Evolutionary conservation across 371 early-diverging fungal genomes (phyloP), one percentile per base, ranked within the genome.

Genomic region (Mortierella sp.): DNA sequence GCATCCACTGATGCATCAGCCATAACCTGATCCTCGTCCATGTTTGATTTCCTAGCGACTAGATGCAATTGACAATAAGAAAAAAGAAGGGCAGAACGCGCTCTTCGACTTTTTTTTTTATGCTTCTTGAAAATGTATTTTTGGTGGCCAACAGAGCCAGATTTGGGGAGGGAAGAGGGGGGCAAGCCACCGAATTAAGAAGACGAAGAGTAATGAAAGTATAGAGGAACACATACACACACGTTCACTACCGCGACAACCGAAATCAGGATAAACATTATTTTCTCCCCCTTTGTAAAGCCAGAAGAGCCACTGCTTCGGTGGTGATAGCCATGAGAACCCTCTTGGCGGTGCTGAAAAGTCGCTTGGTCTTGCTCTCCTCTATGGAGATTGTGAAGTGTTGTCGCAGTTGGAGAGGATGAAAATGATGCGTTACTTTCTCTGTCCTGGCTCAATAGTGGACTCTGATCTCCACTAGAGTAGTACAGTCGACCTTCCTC

Each of bases 101-200:
- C 72, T 51, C 25, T 55, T 56, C 29, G 58, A 23, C 59, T 58
- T 46, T 57, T 57, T 30, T 23, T 48, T 52, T 19, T 45, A 1
- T 16, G n/a, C n/a, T 16, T 28, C 12, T 72, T 76, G 84, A 86
- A 37, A 37, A 37, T 5, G 3, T 37, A 37, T 37, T 37, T 37
- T 64, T 71, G 15, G 88, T 88, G 16, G 91, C 91, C 48, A n/a
- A n/a, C n/a, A n/a, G n/a, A n/a, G n/a, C n/a, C n/a, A n/a, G 9
- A 93, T 83, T 62, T 95, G 95, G 23, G 94, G 93, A 21, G 59
- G 25, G n/a, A 23, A 59, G 51, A 44, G 63, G 50, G 63, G 15
- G 53, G 47, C 28, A 57, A 44, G 50, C 53, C 57, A 45, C 45
- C 55, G 21, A 45, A 43, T 15, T 15, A 14, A 43, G 19, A n/a